Evolutionary conservation across 345 rosid species (phyloP), one percentile per base, ranked within the genome.

Genomic region (Eucalyptus polyanthemos): DNA sequence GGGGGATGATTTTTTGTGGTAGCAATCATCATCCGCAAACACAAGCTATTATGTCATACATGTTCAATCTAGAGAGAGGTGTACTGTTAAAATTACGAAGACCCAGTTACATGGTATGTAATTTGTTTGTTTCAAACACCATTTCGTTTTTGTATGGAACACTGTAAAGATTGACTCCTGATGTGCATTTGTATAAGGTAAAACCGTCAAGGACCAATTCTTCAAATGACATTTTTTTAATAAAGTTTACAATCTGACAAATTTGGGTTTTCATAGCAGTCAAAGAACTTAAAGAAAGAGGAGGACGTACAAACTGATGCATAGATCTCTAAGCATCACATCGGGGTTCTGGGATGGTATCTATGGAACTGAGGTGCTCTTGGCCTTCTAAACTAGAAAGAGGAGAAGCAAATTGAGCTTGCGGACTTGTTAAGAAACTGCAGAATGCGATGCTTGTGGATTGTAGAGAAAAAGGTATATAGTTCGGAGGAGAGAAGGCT

Each of bases 1-100:
- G 98, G 98, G n/a, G 99, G 99, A 88, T 98, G 92, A 94, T 8
- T 87, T 21, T 11, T 42, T 34, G 56, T 47, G 49, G 22, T 44
- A 9, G 50, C 42, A 15, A 37, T 42, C 88, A 87, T 72, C 81
- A 19, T 37, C 83, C 3, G 14, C 83, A 76, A 37, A 21, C 31
- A 37, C 17, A 67, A 65, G 72, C 50, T 42, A 29, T 42, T 56
- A 87, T 50, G 56, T 56, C n/a, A 87, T 27, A 53, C 51, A 51
- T 25, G 31, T 37, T 45, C n/a, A 25, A 85, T 50, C n/a, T 24
- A 85, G 53, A 45, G 5, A 1, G 31, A 81, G 50, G 50, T 5
- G 76, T 65, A 65, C 37, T 65, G 21, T 65, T 65, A 40, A 65
- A 65, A 65, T n/a, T n/a, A 65, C 0, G 37, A 65, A 65, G 21